These are phyloP conservation scores for Zygoascus biomembranicola DNA, from an alignment of 805 yeast genomes.

Conservation along the genomic window DNA sequence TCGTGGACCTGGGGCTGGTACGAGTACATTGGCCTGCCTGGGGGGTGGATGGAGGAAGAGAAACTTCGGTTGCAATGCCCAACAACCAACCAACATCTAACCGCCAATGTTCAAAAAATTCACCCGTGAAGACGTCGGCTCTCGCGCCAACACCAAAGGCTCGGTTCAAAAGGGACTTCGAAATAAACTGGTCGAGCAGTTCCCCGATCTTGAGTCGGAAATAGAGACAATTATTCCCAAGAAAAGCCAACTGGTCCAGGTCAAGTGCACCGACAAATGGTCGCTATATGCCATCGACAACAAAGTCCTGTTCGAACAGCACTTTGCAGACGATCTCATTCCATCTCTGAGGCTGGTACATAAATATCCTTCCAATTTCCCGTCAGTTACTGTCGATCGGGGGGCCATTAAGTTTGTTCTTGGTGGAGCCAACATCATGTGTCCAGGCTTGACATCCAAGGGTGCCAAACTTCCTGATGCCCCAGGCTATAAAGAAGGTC, in stretches of 20 bases:
- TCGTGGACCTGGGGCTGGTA: conserved; percentile 2
- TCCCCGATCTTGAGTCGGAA: conserved; percentile 62
- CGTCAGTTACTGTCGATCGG: conserved; percentile 82
- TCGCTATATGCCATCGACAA: conserved; percentile 67
- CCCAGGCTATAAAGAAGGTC: conserved; percentile 51
- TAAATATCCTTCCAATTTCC: conserved; percentile 65
- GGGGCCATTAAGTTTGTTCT: conserved; percentile 94
- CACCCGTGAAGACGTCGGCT: conserved; percentile 78
- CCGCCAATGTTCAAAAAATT: conserved; percentile 36
- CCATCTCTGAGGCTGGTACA: conserved; percentile 52
- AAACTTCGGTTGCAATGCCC: too few relatives aligned
- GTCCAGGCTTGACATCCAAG: conserved; percentile 81
- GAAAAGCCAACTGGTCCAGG: conserved; percentile 68
- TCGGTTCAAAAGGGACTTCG: conserved; percentile 90
- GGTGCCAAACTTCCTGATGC: conserved; percentile 81
- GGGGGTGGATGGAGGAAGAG: too few relatives aligned
- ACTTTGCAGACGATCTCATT: conserved; percentile 66
- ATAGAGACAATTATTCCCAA: conserved; percentile 83
- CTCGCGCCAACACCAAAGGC: conserved; percentile 85
- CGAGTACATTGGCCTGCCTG: too few relatives aligned
- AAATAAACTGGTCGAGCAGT: conserved; percentile 61
- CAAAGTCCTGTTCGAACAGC: conserved; percentile 71
- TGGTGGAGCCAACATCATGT: conserved; percentile 96
- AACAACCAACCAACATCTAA: too few relatives aligned
- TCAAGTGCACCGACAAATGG: conserved; percentile 86